Conservation (phyloP, 2,329 filamentous ascomycete genomes). For the Septoria petroselini region DNA sequence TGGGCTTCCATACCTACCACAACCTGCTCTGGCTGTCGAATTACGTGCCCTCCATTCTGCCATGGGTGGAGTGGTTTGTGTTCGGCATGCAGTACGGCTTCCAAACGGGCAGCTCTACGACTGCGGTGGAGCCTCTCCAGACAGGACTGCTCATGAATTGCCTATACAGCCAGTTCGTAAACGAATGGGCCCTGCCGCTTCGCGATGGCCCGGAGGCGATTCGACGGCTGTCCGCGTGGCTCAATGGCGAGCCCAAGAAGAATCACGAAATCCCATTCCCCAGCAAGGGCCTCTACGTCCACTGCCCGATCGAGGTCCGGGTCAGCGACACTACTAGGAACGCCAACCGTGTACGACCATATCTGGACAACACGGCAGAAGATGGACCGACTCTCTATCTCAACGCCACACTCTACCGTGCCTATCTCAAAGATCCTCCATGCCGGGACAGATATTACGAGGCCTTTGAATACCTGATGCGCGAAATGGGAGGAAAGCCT, state of each 20-base stretch:
- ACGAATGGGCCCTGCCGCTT: conserved; percentile 94
- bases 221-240: conserved; percentile 77
- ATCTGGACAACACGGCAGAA: conserved; percentile 67
- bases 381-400: conserved; percentile 78
- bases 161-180: conserved; percentile 96
- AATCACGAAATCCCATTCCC: conserved; percentile 71
- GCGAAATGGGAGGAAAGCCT: conserved; percentile 73
- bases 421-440: conserved; percentile 74
- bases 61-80: conserved; percentile 91
- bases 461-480: conserved; percentile 89
- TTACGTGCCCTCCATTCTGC: conserved; percentile 73
- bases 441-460: conserved; percentile 76
- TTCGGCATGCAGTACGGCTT: conserved; percentile 98
- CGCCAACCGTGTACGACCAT: conserved; percentile 53
- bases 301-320: conserved; percentile 89
- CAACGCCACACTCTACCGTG: conserved; percentile 84
- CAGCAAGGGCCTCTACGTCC: conserved; percentile 75
- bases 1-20: conserved; percentile 90
- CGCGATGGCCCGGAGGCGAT: conserved; percentile 84
- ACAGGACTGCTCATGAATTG: conserved; percentile 92
- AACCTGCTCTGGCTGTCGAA: conserved; percentile 80
- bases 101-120: conserved; percentile 62
- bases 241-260: conserved; percentile 68
- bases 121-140: conserved; percentile 76
- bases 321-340: conserved; percentile 65